Conservation (phyloP, 768 basidiomycete species). For the Lactarius akahatsu region DNA sequence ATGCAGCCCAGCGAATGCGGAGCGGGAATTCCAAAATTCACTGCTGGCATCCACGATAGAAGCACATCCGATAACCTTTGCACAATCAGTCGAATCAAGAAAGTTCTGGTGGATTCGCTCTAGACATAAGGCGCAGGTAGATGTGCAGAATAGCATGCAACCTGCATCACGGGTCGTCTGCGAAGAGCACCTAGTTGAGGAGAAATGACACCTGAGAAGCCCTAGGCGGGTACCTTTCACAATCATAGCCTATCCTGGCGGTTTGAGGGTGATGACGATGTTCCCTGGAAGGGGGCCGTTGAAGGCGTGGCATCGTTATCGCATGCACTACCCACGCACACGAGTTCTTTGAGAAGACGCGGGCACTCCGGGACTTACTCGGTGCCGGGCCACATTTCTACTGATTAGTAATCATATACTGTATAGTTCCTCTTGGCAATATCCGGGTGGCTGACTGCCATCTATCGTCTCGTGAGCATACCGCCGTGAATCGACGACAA, state of each 20-base stretch:
- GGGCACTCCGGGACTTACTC: neutral
- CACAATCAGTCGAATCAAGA: conserved; percentile 13
- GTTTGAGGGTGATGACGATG: neutral
- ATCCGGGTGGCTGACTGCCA: conserved; percentile 33
- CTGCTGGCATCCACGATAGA: conserved; percentile 2
- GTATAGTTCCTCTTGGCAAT: conserved; percentile 32
- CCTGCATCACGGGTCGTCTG: conserved; percentile 5
- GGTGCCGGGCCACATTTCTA: neutral
- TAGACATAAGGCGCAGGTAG: conserved; percentile 4
- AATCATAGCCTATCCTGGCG: conserved; percentile 21
- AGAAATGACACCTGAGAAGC: neutral
- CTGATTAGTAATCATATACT: conserved; percentile 20
- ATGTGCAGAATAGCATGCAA: neutral
- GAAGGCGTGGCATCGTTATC: conserved; percentile 13
- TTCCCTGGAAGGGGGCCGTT: neutral
- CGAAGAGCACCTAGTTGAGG: neutral
- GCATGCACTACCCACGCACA: neutral
- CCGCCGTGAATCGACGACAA: conserved; percentile 19
- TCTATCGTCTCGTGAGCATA: conserved; percentile 20
- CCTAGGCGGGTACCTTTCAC: neutral
- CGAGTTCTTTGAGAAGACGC: neutral
- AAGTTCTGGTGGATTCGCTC: neutral
- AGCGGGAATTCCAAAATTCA: neutral
- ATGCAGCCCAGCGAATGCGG: neutral
- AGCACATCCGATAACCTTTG: neutral